Base-by-base conservation (phyloP, 768 basidiomycete species). In the Leccinum aurantiacum region DNA sequence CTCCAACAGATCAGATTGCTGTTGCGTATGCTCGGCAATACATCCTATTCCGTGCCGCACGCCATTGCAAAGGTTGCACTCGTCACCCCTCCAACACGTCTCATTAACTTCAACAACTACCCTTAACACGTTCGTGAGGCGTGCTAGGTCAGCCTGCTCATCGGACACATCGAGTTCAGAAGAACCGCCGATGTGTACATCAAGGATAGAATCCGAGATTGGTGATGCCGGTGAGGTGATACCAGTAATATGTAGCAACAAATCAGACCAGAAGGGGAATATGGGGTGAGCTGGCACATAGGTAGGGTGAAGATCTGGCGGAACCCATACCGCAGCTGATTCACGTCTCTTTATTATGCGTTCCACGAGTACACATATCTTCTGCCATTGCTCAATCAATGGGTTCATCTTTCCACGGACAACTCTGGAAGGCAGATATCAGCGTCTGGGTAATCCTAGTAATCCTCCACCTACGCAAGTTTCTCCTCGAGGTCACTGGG, bases 401-500 rank as follows among this genome's bases (percentile, higher is more conserved):
- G 85, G 79, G 48, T 77, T 81, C n/a, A 96, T 76, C 72, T 86
- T 90, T 50, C 82, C 80, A 54, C 92, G 87, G n/a, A 95, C 83
- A 46, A 84, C 77, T 35, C 93, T 95, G 70, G 35, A 35, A 54
- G n/a, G 35, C 25, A 44, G n/a, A 41, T 49, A 41, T 60, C 52
- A 63, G 37, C 27, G 38, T 38, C 50, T 46, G n/a, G 24, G 54
- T 29, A 53, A 49, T 10, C 53, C 35, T 17, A 8, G 31, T 49
- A 31, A 57, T 33, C 50, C 56, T 50, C 11, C 37, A 61, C 83
- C 60, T 76, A 90, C 89, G 82, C 80, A 58, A 98, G 84, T 71
- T 95, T 96, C 53, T 95, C 90, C 61, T 95, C 93, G 8, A 98
- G 79, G 74, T 98, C 94, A 60, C 90, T 87, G 3, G 96, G 96